Evolutionary conservation across 1,139 yeast species (phyloP).

Genomic region (Lodderomyces metapsilosis): DNA sequence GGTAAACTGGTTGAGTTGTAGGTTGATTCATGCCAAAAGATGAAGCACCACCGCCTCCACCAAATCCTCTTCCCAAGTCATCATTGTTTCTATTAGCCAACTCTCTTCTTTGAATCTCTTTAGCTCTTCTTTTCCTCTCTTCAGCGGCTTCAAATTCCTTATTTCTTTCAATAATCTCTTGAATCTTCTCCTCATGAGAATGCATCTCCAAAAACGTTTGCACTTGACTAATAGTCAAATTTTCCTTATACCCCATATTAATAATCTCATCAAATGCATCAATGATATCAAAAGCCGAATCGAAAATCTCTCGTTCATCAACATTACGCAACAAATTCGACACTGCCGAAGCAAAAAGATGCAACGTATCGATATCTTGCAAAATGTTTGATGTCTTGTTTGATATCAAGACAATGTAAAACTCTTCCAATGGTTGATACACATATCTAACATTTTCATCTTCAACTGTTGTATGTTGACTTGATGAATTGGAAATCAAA

Average conservation of each 20-base stretch:
- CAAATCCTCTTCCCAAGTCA: slow-evolving; percentile 5
- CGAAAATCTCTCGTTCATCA: slow-evolving; percentile 83
- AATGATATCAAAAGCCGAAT: slow-evolving; percentile 82
- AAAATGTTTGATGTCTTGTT: slow-evolving; percentile 89
- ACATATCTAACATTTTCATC: slow-evolving; percentile 91
- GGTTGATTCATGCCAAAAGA: slow-evolving; percentile 16
- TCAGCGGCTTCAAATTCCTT: slow-evolving; percentile 97
- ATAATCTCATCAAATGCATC: slow-evolving; percentile 94
- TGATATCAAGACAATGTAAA: slow-evolving; percentile 87
- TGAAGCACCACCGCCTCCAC: slow-evolving; percentile 9
- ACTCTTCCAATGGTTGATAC: slow-evolving; percentile 93
- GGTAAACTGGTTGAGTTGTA: slow-evolving; percentile 33
- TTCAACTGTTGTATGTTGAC: slow-evolving; percentile 93
- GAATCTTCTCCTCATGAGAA: slow-evolving; percentile 97
- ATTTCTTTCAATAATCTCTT: slow-evolving; percentile 94
- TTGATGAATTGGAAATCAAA: slow-evolving; percentile 65
- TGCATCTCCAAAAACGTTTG: slow-evolving; percentile 95
- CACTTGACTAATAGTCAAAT: slow-evolving; percentile 78
- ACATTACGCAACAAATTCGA: slow-evolving; percentile 68
- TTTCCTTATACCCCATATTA: slow-evolving; percentile 87
- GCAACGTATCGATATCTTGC: slow-evolving; percentile 92
- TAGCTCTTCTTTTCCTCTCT: slow-evolving; percentile 94
- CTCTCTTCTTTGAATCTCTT: slow-evolving; percentile 89
- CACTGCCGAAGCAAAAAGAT: slow-evolving; percentile 78
- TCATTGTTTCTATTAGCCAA: slow-evolving; percentile 53